Conservation (phyloP, 495 filamentous ascomycete genomes). For the Hapsidospora chrysogenum region DNA sequence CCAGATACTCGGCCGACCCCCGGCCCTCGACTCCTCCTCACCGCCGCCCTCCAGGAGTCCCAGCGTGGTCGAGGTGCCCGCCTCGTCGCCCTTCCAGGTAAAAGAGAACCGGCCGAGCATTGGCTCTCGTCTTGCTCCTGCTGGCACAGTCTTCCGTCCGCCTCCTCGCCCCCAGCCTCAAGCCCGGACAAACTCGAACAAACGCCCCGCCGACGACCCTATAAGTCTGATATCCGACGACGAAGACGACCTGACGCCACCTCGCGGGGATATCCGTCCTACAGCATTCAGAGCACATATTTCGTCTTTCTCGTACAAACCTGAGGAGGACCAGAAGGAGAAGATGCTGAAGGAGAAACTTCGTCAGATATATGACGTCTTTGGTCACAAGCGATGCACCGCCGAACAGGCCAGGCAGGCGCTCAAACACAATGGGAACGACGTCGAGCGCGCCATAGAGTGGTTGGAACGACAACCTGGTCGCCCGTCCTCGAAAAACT, state of each 20-base stretch:
- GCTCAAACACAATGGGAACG: neutral
- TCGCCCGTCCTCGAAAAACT: constrained; percentile 7
- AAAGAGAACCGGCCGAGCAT: constrained; percentile 7
- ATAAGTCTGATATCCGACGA: constrained; percentile 15
- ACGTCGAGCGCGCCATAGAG: constrained; percentile 1
- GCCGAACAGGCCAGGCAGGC: neutral
- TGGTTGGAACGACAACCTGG: constrained; percentile 1
- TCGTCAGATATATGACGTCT: constrained; percentile 1
- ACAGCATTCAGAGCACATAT: constrained; percentile 2
- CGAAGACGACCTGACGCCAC: constrained; percentile 7
- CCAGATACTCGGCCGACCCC: constrained; percentile 29
- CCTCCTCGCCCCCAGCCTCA: constrained; percentile 19
- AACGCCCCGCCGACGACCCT: constrained; percentile 5
- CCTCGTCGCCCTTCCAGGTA: constrained; percentile 53
- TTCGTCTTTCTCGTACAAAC: neutral
- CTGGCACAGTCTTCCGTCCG: constrained; percentile 51
- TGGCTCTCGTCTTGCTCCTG: constrained; percentile 53
- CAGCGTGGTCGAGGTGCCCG: constrained; percentile 61
- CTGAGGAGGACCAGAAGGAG: constrained; percentile 3
- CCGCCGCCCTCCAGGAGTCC: constrained; percentile 9
- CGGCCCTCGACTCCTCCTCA: constrained; percentile 9
- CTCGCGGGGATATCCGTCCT: constrained; percentile 2
- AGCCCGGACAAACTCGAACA: neutral
- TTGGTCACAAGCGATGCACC: neutral
- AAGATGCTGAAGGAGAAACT: constrained; percentile 1